Conservation (phyloP, 1,284 basidiomycete species). For the Testicularia cyperi region DNA sequence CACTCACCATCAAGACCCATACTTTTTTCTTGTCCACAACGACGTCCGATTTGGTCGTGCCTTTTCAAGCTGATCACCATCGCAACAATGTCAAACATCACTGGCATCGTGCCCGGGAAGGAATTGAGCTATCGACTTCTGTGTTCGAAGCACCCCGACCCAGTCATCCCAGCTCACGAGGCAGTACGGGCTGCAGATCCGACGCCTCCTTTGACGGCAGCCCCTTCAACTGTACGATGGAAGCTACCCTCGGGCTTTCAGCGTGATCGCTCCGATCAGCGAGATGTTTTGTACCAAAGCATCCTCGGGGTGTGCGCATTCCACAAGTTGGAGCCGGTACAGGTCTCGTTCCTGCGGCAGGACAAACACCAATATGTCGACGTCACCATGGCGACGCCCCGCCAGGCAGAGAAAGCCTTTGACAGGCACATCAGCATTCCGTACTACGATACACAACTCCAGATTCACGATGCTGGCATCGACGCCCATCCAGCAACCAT, state of each 20-base stretch:
- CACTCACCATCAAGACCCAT: no score
- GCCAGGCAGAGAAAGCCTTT: constrained; percentile 18
- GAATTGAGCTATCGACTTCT: no score
- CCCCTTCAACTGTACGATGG: constrained; percentile 15
- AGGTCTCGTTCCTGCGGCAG: constrained; percentile 6
- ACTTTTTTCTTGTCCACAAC: no score
- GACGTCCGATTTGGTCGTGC: no score
- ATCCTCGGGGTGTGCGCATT: constrained; percentile 24
- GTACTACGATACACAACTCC: constrained; percentile 20
- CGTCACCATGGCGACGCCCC: constrained; percentile 13
- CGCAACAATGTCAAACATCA: no score
- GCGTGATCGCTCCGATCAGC: constrained; percentile 9
- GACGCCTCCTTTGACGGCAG: no score
- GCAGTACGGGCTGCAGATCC: no score
- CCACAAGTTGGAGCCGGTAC: constrained; percentile 11
- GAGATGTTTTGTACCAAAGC: constrained; percentile 17
- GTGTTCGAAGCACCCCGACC: no score
- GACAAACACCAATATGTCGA: constrained; percentile 9
- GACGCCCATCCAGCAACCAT: neutral
- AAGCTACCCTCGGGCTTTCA: constrained; percentile 10
- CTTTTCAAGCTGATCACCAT: no score
- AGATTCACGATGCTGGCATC: constrained; percentile 7
- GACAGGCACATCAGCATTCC: constrained; percentile 12
- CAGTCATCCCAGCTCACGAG: no score
- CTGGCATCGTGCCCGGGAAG: no score